Percentiles rank a stretch among this genome's conserved stretches.
Evolutionary conservation across 768 basidiomycete species (phyloP).

Genomic region (Amanita fuliginea): DNA sequence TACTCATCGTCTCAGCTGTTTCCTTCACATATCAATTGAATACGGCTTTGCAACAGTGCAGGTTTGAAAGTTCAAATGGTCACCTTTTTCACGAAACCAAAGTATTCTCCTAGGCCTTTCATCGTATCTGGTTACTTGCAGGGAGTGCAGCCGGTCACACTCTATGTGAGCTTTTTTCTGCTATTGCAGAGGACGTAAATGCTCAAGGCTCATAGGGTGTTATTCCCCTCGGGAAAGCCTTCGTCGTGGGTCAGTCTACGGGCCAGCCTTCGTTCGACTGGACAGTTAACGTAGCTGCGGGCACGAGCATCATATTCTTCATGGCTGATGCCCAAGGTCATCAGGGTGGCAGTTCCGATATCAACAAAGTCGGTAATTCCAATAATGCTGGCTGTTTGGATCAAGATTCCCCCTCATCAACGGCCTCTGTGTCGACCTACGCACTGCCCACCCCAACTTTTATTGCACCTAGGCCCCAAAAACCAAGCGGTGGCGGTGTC

Average conservation of each 20-base stretch:
- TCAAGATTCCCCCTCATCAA: constrained; percentile 41
- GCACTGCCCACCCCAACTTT: constrained; percentile 13
- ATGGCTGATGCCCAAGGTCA: constrained; percentile 40
- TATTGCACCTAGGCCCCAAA: constrained; percentile 8
- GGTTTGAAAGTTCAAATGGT: constrained; percentile 24
- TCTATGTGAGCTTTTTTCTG: constrained; percentile 29
- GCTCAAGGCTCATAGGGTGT: constrained; percentile 29
- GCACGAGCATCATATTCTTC: constrained; percentile 47
- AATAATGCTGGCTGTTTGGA: constrained; percentile 42
- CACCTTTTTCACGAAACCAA: not conserved
- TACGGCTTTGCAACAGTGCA: constrained; percentile 47
- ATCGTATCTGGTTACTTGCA: constrained; percentile 29
- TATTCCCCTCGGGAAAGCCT: constrained; percentile 49
- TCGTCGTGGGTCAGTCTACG: constrained; percentile 30
- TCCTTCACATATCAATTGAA: constrained; percentile 41
- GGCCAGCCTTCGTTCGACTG: constrained; percentile 36
- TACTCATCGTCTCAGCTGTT: constrained; percentile 15
- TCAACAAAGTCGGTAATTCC: constrained; percentile 34
- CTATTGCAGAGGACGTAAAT: not conserved
- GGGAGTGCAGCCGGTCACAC: constrained; percentile 43
- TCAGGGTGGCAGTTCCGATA: constrained; percentile 50
- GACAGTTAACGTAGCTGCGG: constrained; percentile 44
- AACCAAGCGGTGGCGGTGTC: constrained; percentile 13
- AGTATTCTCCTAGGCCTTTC: constrained; percentile 27
- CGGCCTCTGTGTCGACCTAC: constrained; percentile 17